Evolutionary conservation across 768 basidiomycete genomes (phyloP).

Genomic region (Lepiota venenata): DNA sequence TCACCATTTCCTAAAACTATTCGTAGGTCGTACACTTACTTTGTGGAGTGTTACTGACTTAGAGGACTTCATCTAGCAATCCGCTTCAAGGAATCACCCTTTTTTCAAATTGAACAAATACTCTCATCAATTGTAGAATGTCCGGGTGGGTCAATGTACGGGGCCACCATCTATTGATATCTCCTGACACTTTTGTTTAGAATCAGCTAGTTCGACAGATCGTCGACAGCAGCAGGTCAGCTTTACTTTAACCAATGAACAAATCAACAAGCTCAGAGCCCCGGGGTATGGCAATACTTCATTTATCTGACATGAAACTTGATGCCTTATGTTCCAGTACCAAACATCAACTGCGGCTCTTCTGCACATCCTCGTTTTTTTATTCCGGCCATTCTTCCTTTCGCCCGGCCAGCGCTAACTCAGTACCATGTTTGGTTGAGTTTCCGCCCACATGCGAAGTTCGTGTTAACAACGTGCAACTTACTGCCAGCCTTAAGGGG

Average conservation of each 20-base stretch:
- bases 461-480: conserved; percentile 68
- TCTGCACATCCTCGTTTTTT: conserved; percentile 84
- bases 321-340: conserved; percentile 33
- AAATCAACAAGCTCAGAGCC: conserved; percentile 55
- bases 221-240: conserved; percentile 58
- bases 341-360: conserved; percentile 79
- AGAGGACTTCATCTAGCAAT: conserved; percentile 42
- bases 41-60: conserved; percentile 15
- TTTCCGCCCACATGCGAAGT: conserved; percentile 93
- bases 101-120: conserved; percentile 63
- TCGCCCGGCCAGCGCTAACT: conserved; percentile 32
- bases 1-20: conserved; percentile 26
- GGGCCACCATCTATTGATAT: not conserved
- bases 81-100: conserved; percentile 79
- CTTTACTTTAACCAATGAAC: conserved; percentile 67
- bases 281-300: conserved; percentile 40
- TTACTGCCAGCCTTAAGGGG: conserved; percentile 81
- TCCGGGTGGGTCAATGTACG: conserved; percentile 51
- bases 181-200: conserved; percentile 30
- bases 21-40: conserved; percentile 21
- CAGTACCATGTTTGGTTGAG: conserved; percentile 72
- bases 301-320: conserved; percentile 8
- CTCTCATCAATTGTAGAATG: conserved; percentile 71
- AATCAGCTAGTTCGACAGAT: conserved; percentile 77
- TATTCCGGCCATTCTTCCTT: conserved; percentile 54